A percentile compares a stretch with the other conserved stretches of the same genome.
Conservation (phyloP, 2,329 filamentous ascomycete genomes). For the Didymella lethalis region DNA sequence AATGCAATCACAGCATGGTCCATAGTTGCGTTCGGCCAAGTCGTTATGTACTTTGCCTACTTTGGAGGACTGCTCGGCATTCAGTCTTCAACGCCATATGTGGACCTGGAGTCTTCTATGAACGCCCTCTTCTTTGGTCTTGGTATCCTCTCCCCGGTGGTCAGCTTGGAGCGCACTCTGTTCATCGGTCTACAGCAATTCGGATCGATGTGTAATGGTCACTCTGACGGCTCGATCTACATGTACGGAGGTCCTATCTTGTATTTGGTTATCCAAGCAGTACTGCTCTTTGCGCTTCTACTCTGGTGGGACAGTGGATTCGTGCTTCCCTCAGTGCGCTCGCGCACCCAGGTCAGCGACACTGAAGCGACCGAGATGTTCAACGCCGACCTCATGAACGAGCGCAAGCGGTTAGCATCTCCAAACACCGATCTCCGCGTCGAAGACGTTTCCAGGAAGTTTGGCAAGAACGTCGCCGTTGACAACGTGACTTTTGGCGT, state of each 20-base stretch:
- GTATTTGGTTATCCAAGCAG: conserved; percentile 77
- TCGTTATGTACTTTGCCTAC: conserved; percentile 57
- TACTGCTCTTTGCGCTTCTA: conserved; percentile 73
- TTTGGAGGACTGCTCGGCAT: conserved; percentile 45
- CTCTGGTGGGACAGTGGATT: conserved; percentile 55
- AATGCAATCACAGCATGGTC: conserved; percentile 75
- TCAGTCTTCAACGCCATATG: conserved; percentile 28
- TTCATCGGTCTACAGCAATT: conserved; percentile 61
- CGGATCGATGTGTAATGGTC: conserved; percentile 72
- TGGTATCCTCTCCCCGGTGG: conserved; percentile 32
- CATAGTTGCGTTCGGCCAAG: conserved; percentile 75
- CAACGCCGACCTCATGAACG: conserved; percentile 64
- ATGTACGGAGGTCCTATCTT: conserved; percentile 84
- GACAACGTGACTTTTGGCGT: conserved; percentile 86
- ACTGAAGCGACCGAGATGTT: conserved; percentile 61
- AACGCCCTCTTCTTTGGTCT: conserved; percentile 37
- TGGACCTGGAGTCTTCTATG: conserved; percentile 27
- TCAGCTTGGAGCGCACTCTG: conserved; percentile 30
- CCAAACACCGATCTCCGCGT: conserved; percentile 79
- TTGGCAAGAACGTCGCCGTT: conserved; percentile 69
- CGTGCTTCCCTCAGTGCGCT: conserved; percentile 58
- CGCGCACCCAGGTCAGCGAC: conserved; percentile 51
- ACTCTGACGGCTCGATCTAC: conserved; percentile 68
- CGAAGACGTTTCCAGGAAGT: conserved; percentile 77
- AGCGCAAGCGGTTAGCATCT: conserved; percentile 67